Base-by-base conservation (phyloP, 345 rosid species). In the Iberis pinnata region DNA sequence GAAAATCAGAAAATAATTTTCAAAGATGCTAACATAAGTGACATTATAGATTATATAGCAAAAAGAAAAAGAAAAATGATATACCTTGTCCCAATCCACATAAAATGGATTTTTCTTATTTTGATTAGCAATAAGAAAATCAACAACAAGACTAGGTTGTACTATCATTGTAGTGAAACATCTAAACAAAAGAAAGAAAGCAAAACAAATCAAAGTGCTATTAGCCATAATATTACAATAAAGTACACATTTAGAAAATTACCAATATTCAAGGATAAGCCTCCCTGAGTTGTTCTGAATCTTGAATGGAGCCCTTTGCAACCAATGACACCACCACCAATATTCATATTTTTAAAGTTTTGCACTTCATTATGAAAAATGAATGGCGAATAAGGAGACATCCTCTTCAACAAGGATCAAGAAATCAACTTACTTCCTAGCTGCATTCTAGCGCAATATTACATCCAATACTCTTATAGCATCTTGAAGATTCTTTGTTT, bases 361-460 rank as follows among this genome's bases (percentile, higher is more conserved):
- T 33, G 14, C 8, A 27, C 35, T 9, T 65, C 70, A 35, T 65
- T 50, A 24, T 49, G 31, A 31, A 64, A 18, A 56, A 56, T 14
- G 69, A 64, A 8, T 64, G 69, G 10, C 57, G 51, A 41, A 56
- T 45, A 41, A 64, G 58, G 8, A 55, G 79, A 61, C 95, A 85
- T 33, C 92, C 83, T 73, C 95, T 88, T 61, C 53, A 65, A 5
- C 25, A 12, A 29, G 29, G 5, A 31, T 11, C 13, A 2, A 19
- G 11, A 48, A 18, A 26, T 10, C 7, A 1, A 46, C 78, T 71
- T 52, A 88, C 97, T 73, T 77, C 57, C 70, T 79, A 18, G 89
- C 78, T n/a, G 92, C 87, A 69, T 80, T 80, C 71, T 89, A 93
- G 52, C 93, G 65, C 60, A 89, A 53, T 25, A 89, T 80, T 12